Evolutionary conservation across 331 rosid species (phyloP).

Genomic region (Rosa hybrid): DNA sequence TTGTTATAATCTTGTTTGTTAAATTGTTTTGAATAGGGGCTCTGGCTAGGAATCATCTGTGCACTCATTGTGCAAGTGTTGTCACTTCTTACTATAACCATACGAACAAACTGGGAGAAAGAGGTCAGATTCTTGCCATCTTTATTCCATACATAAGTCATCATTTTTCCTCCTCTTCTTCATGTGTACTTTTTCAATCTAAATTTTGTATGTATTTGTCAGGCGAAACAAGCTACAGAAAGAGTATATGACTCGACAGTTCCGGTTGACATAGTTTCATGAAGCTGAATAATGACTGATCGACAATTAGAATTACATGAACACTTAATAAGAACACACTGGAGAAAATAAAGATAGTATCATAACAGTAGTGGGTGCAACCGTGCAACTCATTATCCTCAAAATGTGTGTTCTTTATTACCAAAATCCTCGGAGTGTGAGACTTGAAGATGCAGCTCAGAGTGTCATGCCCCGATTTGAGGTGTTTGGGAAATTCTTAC

Average conservation of each 20-base stretch:
- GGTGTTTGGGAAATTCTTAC: neutral
- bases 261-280: slow-evolving; percentile 36
- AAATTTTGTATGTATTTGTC: slow-evolving; percentile 1
- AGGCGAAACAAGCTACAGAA: slow-evolving; percentile 63
- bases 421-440: neutral
- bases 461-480: neutral
- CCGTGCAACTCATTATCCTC: neutral
- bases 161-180: neutral
- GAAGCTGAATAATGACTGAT: slow-evolving; percentile 25
- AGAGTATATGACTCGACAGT: slow-evolving; percentile 46
- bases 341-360: neutral
- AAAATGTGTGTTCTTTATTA: neutral
- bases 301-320: neutral
- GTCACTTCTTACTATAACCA: slow-evolving; percentile 44
- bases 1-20: slow-evolving; percentile 13
- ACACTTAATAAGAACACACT: neutral
- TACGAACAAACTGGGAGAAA: slow-evolving; percentile 66
- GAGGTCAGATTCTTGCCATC: slow-evolving; percentile 35
- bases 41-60: slow-evolving; percentile 68
- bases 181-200: neutral
- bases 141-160: neutral
- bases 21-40: slow-evolving; percentile 43
- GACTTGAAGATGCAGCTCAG: slow-evolving; percentile 1
- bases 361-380: neutral
- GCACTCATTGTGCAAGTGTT: slow-evolving; percentile 61